These are phyloP conservation scores for Capillidium rhysosporum DNA, from an alignment of 371 early-diverging fungal genomes.

Conservation along the genomic window DNA sequence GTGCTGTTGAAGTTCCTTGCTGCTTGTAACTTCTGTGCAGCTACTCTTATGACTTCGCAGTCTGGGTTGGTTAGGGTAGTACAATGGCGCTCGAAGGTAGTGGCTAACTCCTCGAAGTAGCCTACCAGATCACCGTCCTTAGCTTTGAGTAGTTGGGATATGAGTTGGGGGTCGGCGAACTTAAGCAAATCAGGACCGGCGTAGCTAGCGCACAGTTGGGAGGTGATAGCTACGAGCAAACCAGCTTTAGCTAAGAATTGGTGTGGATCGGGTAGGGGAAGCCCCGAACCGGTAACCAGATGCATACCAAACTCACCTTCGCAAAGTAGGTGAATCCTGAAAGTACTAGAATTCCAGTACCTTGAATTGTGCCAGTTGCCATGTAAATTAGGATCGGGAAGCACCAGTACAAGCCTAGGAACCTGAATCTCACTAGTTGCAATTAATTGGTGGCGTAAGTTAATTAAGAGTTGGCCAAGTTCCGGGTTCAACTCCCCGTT, in stretches of 20 bases:
- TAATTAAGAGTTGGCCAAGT: background rate
- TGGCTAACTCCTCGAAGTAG: constrained; percentile 1
- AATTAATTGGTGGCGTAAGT: background rate
- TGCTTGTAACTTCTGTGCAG: background rate
- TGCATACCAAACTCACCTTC: background rate
- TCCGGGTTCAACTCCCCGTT: background rate
- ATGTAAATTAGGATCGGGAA: background rate
- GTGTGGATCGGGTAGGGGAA: background rate
- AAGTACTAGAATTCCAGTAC: background rate
- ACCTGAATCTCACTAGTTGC: constrained; percentile 3
- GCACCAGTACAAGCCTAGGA: background rate
- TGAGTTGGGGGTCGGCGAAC: background rate
- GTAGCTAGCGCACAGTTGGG: constrained; percentile 3
- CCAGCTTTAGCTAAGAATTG: background rate
- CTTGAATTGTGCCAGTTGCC: background rate
- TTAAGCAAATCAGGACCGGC: background rate
- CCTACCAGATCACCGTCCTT: background rate
- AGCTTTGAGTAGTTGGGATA: background rate
- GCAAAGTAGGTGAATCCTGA: constrained; percentile 1
- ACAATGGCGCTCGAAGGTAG: background rate
- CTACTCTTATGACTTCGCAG: background rate
- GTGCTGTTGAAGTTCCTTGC: background rate
- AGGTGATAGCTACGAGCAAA: background rate
- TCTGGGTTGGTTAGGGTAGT: background rate
- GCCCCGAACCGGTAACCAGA: background rate